Percentiles rank a stretch among this genome's conserved stretches.
Conservation (phyloP, 768 basidiomycete species). For the Lanmaoa pseudosensibilis region DNA sequence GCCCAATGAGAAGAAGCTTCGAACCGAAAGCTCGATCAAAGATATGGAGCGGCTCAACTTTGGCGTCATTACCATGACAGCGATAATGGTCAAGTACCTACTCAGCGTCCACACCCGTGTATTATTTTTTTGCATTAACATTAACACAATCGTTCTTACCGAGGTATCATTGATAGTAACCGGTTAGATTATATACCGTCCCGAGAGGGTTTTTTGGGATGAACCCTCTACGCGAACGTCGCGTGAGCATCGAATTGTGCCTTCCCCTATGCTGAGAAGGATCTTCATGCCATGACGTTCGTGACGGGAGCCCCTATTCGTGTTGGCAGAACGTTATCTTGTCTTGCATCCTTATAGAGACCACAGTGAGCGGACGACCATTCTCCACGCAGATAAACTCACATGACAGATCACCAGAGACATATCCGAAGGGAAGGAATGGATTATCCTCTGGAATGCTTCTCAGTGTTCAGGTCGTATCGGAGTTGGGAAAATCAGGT, state of each 20-base stretch:
- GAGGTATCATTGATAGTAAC: not conserved
- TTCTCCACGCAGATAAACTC: not conserved
- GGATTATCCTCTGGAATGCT: too few species aligned
- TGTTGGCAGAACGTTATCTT: not conserved
- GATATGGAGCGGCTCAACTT: not conserved
- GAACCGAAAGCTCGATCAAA: not conserved
- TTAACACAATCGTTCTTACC: not conserved
- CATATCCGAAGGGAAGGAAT: not conserved
- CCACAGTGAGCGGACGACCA: not conserved
- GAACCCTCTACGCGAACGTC: not conserved
- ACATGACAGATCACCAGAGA: not conserved
- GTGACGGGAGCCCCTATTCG: not conserved
- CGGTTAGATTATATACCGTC: not conserved
- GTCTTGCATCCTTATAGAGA: not conserved
- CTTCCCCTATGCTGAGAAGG: not conserved
- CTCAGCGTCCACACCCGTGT: not conserved
- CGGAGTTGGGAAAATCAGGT: conserved; percentile 5
- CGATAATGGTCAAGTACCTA: not conserved
- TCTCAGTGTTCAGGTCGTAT: not conserved
- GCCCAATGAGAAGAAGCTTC: not conserved
- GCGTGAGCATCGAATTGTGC: not conserved
- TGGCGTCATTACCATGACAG: not conserved
- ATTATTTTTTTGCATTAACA: not conserved
- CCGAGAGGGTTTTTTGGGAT: not conserved
- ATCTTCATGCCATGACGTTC: not conserved